phyloP scores from a whole-genome alignment of 306 rosid genomes.

The Prunus kanzakura region DNA sequence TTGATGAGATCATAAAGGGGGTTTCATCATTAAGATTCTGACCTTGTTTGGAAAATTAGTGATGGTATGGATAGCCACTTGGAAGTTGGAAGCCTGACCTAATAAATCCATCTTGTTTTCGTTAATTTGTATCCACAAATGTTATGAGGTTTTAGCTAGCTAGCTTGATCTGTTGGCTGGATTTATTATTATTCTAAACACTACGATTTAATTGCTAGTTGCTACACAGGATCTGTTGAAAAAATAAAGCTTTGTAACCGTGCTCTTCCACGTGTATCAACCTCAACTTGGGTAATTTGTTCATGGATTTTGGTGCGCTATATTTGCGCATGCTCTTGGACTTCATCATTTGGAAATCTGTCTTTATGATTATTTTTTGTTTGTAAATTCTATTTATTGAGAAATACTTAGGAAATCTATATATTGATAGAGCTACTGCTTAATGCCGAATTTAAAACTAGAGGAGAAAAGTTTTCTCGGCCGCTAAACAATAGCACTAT shows the following conservation, averaged over 20 bases:
- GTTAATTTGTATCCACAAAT: slow-evolving; percentile 27
- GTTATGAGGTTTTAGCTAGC: not conserved
- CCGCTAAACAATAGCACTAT: too few species aligned
- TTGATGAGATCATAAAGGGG: slow-evolving; percentile 17
- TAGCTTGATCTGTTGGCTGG: not conserved
- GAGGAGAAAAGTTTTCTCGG: too few species aligned
- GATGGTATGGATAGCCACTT: slow-evolving; percentile 15
- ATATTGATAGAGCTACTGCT: too few species aligned
- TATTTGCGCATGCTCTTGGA: too few species aligned
- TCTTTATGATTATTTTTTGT: too few species aligned
- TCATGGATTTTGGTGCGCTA: too few species aligned
- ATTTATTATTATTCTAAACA: not conserved
- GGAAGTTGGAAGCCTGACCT: slow-evolving; percentile 17
- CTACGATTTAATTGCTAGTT: too few species aligned
- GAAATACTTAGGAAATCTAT: too few species aligned
- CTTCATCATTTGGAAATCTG: too few species aligned
- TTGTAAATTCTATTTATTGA: too few species aligned
- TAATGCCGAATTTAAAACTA: too few species aligned
- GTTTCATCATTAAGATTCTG: slow-evolving; percentile 13
- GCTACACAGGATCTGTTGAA: not conserved
- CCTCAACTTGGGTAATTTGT: not conserved
- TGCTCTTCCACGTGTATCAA: not conserved
- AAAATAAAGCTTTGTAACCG: not conserved
- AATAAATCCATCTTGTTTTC: slow-evolving; percentile 12
- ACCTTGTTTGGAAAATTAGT: not conserved